phyloP scores from a whole-genome alignment of 2,329 filamentous ascomycete genomes.

The Microcyclospora tardicrescens region DNA sequence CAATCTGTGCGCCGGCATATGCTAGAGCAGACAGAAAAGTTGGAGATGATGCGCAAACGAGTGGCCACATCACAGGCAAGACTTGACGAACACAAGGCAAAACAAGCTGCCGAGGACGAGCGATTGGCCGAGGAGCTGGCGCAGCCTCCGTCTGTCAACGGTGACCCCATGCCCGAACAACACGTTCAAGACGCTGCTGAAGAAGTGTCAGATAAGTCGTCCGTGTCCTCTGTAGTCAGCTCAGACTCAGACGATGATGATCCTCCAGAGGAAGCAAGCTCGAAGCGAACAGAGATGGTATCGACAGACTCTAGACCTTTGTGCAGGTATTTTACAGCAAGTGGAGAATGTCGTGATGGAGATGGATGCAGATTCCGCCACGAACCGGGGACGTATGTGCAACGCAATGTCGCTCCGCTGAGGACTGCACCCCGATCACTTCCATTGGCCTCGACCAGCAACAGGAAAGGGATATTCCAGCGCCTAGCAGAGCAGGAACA shows the following conservation, averaged over 20 bases:
- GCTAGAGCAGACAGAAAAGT: slow-evolving; percentile 8
- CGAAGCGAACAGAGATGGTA: slow-evolving; percentile 16
- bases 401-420: neutral
- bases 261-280: slow-evolving; percentile 26
- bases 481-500: slow-evolving; percentile 33
- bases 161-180: neutral
- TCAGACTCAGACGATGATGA: slow-evolving; percentile 21
- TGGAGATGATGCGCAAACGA: slow-evolving; percentile 23
- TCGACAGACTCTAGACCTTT: slow-evolving; percentile 3
- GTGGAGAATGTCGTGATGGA: slow-evolving; percentile 22
- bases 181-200: slow-evolving; percentile 8
- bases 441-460: neutral
- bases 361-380: slow-evolving; percentile 22
- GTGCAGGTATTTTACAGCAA: slow-evolving; percentile 21
- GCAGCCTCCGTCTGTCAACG: neutral
- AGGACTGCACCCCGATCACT: slow-evolving; percentile 1
- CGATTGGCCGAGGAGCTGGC: neutral
- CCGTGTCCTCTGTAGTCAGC: slow-evolving; percentile 18
- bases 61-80: slow-evolving; percentile 3
- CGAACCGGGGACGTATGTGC: slow-evolving; percentile 8
- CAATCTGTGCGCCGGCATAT: slow-evolving; percentile 7
- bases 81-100: neutral
- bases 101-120: neutral
- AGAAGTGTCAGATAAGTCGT: slow-evolving; percentile 11
- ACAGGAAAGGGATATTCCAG: slow-evolving; percentile 16